Percentiles rank a stretch among this genome's conserved stretches.
Evolutionary conservation across 2,329 filamentous ascomycete species (phyloP).

Genomic region (Cercospora berteroae): DNA sequence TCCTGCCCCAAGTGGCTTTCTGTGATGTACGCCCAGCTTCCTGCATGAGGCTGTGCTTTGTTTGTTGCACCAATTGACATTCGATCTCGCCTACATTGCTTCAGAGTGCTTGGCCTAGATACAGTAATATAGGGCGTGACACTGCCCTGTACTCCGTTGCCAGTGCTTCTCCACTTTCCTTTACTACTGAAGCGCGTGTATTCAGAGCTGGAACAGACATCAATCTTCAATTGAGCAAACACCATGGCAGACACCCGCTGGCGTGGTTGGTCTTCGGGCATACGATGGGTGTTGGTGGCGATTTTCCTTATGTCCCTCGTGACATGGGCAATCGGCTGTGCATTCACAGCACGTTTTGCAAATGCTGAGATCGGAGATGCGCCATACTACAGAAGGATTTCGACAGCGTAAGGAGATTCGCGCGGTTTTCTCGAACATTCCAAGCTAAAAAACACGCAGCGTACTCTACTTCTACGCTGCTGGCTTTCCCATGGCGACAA

Average conservation of each 20-base stretch:
- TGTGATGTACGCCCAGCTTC: constrained; percentile 5
- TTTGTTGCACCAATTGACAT: neutral
- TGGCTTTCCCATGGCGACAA: constrained; percentile 6
- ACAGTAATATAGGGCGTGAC: neutral
- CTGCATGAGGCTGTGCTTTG: neutral
- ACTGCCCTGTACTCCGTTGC: neutral
- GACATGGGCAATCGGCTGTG: constrained; percentile 10
- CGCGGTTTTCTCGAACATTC: too few relatives aligned
- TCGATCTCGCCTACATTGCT: too few relatives aligned
- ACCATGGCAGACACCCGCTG: constrained; percentile 6
- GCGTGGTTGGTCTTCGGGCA: constrained; percentile 6
- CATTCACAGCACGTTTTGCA: neutral
- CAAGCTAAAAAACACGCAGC: neutral
- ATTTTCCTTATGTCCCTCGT: neutral
- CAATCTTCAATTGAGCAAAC: neutral
- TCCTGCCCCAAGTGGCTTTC: neutral
- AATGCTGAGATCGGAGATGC: neutral
- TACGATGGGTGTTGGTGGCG: neutral
- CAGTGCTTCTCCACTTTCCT: neutral
- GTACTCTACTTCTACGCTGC: constrained; percentile 10
- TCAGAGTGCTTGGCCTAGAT: neutral
- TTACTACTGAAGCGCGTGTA: neutral
- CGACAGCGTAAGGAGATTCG: neutral
- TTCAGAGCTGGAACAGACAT: neutral
- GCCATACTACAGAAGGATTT: neutral